Base-by-base conservation (phyloP, 2,329 filamentous ascomycete species). In the Aphanoascus verrucosus region DNA sequence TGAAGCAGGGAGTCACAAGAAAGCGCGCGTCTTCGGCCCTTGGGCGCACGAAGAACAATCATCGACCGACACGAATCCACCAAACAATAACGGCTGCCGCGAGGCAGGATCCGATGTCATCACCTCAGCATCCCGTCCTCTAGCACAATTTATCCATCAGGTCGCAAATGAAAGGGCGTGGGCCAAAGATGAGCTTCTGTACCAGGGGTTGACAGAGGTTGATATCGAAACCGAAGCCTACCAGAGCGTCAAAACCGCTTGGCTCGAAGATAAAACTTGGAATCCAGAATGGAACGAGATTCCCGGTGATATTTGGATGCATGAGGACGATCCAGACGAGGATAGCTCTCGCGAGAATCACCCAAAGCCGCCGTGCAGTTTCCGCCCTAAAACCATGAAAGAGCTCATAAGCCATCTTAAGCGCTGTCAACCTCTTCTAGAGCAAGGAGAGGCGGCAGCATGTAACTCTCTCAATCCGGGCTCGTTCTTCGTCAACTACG, bases 161-260 rank as follows among this genome's bases (percentile, higher is more conserved):
- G 55, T 64, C 55, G 60, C 58, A 17, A 60, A 61, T 42, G 61
- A 63, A 57, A 55, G 60, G n/a, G 56, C 62, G 58, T 48, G 57
- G 55, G 61, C 62, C 44, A 44, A 23, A 7, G 49, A 52, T 43
- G 38, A 52, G 23, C 15, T 44, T 11, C 15, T 34, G 14, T 31
- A 6, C 38, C 37, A 6, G 15, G 37, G 37, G 15, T 15, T n/a
- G 5, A 35, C 32, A 6, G 37, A 17, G 34, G 48, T 56, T 19
- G 59, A 65, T 52, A 64, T 66, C 32, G 61, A 65, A 52, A 60
- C 59, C 28, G 60, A 48, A 47, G 63, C 61, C 12, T 65, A 65
- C 55, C 58, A 62, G 52, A 63, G 59, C 56, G 57, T 65, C 55
- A 65, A 63, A 56, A 61, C 59, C 48, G 60, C 54, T 20, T 65